These are phyloP conservation scores for Saccharomycopsis hybrid DNA, from an alignment of 1,139 yeast species.

Conservation along the genomic window DNA sequence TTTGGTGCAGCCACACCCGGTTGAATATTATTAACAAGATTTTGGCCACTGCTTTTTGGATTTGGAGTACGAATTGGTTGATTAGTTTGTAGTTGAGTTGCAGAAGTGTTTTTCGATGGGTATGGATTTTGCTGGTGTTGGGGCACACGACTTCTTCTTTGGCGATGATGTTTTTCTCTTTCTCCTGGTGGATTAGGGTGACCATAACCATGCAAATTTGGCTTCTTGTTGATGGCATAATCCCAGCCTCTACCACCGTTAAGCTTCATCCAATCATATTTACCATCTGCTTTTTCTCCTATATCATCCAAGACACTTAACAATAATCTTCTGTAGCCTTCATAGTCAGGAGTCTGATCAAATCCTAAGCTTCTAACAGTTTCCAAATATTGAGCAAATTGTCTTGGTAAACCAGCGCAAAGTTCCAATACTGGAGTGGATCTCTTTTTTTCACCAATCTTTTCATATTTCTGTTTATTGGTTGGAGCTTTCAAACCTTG, in stretches of 20 bases:
- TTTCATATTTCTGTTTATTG: conserved; percentile 75
- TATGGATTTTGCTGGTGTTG: conserved; percentile 17
- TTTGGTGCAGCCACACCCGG: not conserved
- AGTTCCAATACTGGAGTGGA: conserved; percentile 63
- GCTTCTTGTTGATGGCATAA: conserved; percentile 67
- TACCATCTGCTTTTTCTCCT: conserved; percentile 50
- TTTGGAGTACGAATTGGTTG: conserved; percentile 5
- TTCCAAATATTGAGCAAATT: conserved; percentile 70
- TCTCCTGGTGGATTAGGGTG: conserved; percentile 64
- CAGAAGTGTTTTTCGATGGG: conserved; percentile 3
- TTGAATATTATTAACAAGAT: not conserved
- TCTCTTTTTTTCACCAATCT: conserved; percentile 73
- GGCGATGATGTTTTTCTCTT: conserved; percentile 45
- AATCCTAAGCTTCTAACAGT: conserved; percentile 66
- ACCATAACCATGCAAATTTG: conserved; percentile 76
- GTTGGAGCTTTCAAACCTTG: conserved; percentile 90
- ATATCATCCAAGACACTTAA: conserved; percentile 58
- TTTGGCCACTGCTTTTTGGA: conserved; percentile 4
- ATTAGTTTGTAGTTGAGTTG: conserved; percentile 3
- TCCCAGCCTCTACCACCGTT: conserved; percentile 85
- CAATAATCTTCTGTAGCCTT: conserved; percentile 59
- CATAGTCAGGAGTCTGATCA: conserved; percentile 76
- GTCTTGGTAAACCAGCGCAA: conserved; percentile 64
- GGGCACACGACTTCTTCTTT: conserved; percentile 23
- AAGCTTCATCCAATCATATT: conserved; percentile 80